phyloP scores from a whole-genome alignment of 768 basidiomycete species.

The Termitomyces bulborhizus region DNA sequence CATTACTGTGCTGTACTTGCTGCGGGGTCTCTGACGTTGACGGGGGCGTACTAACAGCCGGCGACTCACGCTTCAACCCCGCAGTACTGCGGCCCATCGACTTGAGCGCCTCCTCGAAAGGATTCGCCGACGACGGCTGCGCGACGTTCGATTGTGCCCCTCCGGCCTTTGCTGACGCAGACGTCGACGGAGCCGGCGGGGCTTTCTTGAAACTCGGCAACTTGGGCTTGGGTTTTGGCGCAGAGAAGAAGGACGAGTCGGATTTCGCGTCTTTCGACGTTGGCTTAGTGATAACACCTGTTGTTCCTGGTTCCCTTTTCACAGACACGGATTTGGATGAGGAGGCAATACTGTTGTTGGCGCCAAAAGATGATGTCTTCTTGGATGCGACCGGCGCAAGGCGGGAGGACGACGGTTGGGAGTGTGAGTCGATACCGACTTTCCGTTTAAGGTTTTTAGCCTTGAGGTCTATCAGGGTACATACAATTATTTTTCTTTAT shows the following conservation, averaged over 20 bases:
- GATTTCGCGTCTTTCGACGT: conserved; percentile 73
- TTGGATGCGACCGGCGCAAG: conserved; percentile 47
- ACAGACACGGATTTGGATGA: conserved; percentile 35
- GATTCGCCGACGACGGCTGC: conserved; percentile 71
- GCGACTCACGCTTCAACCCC: conserved; percentile 46
- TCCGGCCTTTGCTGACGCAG: conserved; percentile 10
- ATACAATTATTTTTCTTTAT: neutral
- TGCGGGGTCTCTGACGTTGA: conserved; percentile 27
- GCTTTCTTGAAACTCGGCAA: conserved; percentile 86
- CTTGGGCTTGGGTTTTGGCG: conserved; percentile 78
- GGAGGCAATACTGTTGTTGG: conserved; percentile 35
- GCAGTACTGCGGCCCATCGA: conserved; percentile 56
- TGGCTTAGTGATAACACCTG: conserved; percentile 11
- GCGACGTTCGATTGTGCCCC: conserved; percentile 41
- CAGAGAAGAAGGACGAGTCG: conserved; percentile 85
- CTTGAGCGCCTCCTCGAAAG: conserved; percentile 80
- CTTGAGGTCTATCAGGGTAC: conserved; percentile 37
- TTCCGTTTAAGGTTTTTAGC: conserved; percentile 64
- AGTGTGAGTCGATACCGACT: conserved; percentile 31
- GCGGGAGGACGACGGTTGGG: conserved; percentile 21
- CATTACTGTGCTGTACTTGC: conserved; percentile 14
- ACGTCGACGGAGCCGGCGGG: conserved; percentile 27
- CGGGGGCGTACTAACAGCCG: conserved; percentile 56
- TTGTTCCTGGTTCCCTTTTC: conserved; percentile 50
- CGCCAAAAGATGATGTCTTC: conserved; percentile 45